Base-by-base conservation (phyloP, 257 asterid species). In the Scutellaria barbata region DNA sequence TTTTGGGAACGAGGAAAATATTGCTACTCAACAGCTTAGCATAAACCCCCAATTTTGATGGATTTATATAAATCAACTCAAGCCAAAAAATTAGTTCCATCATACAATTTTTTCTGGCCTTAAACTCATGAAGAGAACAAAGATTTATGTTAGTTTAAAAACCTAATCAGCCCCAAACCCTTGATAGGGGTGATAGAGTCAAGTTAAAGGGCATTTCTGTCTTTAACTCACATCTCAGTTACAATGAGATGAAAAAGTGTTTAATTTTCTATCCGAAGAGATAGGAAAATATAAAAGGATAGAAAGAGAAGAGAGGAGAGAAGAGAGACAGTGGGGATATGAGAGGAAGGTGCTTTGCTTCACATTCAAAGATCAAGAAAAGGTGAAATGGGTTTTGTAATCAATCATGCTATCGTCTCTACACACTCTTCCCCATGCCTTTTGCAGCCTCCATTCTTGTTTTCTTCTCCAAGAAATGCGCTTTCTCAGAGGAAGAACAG, bases 401-500 rank as follows among this genome's bases (percentile, higher is more conserved):
- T 77, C 70, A 68, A 43, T 40, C 82, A 77, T 62, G 79, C 88
- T 13, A 37, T 79, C 69, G 74, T 79, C 60, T 68, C 81, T 42
- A 43, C 72, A 8, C 68, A 89, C 60, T 55, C 85, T 57, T 81
- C 86, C 14, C 73, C 79, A 20, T 79, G 57, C 42, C 39, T 73
- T 33, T 68, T 74, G 37, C 81, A 80, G 60, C 81, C 80, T 22
- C 79, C 76, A 33, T 63, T 86, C 57, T 50, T 70, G 30, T 63
- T 82, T 68, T 46, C 84, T 53, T 78, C 82, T 25, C 76, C 83
- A 51, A 82, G 73, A 84, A 81, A 74, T 75, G 75, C 68, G 9
- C 66, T 33, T 17, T 66, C 71, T 33, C 69, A 78, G 69, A 81
- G 82, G 25, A 86, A 71, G 75, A 77, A 56, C 63, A 77, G 76